Percentiles rank a stretch among this genome's conserved stretches.
Conservation (phyloP, 129 eudicot species). For the Chrysanthemum seticuspe region DNA sequence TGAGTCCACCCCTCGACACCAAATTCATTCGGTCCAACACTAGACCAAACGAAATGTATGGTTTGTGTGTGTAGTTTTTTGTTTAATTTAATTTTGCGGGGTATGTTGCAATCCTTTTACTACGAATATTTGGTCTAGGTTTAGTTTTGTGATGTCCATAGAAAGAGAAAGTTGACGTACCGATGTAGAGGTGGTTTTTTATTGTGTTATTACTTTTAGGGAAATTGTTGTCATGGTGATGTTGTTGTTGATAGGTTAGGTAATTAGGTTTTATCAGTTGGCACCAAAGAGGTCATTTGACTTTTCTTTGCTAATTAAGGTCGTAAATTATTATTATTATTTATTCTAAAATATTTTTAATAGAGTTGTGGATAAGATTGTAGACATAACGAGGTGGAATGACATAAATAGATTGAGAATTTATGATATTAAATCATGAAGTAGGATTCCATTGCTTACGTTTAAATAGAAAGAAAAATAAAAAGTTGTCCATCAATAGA, state of each 20-base stretch:
- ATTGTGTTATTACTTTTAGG: no score
- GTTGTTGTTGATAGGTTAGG: background rate
- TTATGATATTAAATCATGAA: slow-evolving; percentile 16
- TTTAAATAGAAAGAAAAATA: slow-evolving; percentile 3
- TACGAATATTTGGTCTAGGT: no score
- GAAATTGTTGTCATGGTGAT: background rate
- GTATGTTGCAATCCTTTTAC: no score
- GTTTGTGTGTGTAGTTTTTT: no score
- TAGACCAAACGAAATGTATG: no score
- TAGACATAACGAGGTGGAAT: slow-evolving; percentile 17
- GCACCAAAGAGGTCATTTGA: background rate
- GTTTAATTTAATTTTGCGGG: no score
- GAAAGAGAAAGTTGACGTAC: no score
- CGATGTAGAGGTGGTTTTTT: no score
- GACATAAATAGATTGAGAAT: slow-evolving; percentile 4
- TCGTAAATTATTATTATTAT: background rate
- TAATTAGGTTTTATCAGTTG: background rate
- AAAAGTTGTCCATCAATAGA: background rate
- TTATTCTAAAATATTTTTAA: background rate
- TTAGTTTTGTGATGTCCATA: no score
- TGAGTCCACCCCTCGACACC: no score
- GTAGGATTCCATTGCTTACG: slow-evolving; percentile 2
- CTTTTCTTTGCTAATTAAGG: background rate
- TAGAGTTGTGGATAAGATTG: slow-evolving; percentile 27
- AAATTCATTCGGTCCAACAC: no score